Evolutionary conservation across 2,329 filamentous ascomycete species (phyloP).

Genomic region (Fusarium secorum): DNA sequence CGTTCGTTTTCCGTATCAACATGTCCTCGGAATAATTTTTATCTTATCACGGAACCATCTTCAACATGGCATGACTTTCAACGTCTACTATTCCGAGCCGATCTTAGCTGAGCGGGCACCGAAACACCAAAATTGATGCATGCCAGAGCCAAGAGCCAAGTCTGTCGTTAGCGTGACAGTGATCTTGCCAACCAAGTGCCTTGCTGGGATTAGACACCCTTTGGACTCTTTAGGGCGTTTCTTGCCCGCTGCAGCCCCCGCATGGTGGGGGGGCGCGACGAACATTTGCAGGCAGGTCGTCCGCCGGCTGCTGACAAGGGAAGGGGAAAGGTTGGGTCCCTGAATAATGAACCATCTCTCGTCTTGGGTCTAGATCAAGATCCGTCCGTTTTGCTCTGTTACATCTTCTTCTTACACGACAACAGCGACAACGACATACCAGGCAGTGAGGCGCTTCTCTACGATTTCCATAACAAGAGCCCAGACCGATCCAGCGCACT

Average conservation of each 20-base stretch:
- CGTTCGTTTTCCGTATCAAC: not conserved
- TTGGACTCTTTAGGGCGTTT: conserved; percentile 10
- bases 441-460: too few species aligned
- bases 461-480: too few species aligned
- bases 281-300: conserved; percentile 23
- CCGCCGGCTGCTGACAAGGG: conserved; percentile 27
- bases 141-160: not conserved
- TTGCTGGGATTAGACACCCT: conserved; percentile 27
- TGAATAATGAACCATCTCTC: conserved; percentile 7
- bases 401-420: conserved; percentile 22
- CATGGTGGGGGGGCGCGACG: conserved; percentile 30
- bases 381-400: conserved; percentile 14
- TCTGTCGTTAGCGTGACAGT: conserved; percentile 14
- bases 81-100: not conserved
- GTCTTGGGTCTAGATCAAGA: conserved; percentile 17
- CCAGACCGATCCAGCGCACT: too few species aligned
- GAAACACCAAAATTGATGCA: not conserved
- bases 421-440: conserved; percentile 1
- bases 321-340: conserved; percentile 25
- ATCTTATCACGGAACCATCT: not conserved
- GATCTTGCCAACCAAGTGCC: conserved; percentile 29
- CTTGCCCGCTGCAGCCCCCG: conserved; percentile 25
- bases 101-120: conserved; percentile 11
- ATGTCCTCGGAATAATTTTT: not conserved
- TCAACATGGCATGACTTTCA: not conserved